Evolutionary conservation across 371 early-diverging fungal genomes (phyloP), one percentile per base, ranked within the genome.

Genomic region (Mortierella polycephala): DNA sequence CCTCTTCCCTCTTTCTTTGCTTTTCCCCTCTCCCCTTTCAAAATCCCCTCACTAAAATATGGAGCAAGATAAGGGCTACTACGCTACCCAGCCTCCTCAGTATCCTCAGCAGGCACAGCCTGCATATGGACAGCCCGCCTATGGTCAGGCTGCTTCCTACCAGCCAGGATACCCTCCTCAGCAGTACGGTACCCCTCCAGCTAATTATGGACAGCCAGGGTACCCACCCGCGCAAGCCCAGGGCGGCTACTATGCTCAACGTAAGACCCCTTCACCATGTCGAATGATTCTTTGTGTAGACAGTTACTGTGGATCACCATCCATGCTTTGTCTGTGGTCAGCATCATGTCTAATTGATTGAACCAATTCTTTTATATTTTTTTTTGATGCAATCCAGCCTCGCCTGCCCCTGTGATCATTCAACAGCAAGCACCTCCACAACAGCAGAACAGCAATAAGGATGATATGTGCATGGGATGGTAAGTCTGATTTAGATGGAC

Each of bases 21-120:
- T 56, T 23, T 11, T 51, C 52, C 40, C 16, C 45, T 52, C 60
- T 23, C 16, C 60, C 13, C 46, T 30, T 12, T n/a, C 64, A 40
- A 39, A 37, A 12, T 21, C 51, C 11, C 10, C 62, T 7, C 57
- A 39, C 41, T 37, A 46, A 16, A 64, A 20, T 11, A 69, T 69
- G 70, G 20, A 41, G 57, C 74, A 74, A 60, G 69, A 74, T 46
- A 74, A 74, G 69, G 74, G 74, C 57, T 74, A 74, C 57, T 74
- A 74, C 62, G 76, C 71, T 47, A 46, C 71, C 37, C 76, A 76
- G 67, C 76, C 76, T 54, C 76, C 76, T n/a, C 67, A 70, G 54
- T 76, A 76, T 56, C 76, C 76, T n/a, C 76, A 76, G 52, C 76
- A 76, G 60, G 67, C 71, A 2, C 64, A 62, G 40, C 76, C 75